Base-by-base conservation (phyloP, 352 stramenopile genomes). In the Globisporangium parvum region DNA sequence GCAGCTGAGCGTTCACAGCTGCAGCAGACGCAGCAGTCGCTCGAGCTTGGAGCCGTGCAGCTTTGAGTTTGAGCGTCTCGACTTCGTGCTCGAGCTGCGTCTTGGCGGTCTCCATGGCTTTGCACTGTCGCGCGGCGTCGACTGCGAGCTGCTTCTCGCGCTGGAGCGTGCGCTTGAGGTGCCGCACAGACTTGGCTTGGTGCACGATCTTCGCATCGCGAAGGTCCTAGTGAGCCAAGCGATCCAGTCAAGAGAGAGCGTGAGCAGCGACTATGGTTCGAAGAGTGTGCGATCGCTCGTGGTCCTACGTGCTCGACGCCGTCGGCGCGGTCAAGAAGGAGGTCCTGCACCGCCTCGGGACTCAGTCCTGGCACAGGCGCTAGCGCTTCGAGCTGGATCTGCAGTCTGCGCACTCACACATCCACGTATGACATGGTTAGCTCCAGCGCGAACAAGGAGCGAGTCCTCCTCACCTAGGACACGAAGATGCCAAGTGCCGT, bases 161-260 rank as follows among this genome's bases (percentile, higher is more conserved):
- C 31, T 90, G 79, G 3, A 85, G 21, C 0, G 69, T 59, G 18
- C 73, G 71, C 57, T 88, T 91, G 21, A 88, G 48, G 4, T 77
- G 57, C 5, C 79, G 75, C 9, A 92, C 53, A n/a, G 66, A 70
- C 56, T 88, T 88, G 1, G 82, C 82, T 42, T 90, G 80, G 31
- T 90, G 77, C 4, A 92, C 72, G 50, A 92, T 92, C 64, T 92
- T 91, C 12, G 72, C 57, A 46, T 93, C 75, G 8, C 80, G 77
- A 52, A 89, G 65, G 57, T 92, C 77, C 79, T 92, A 55, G 63
- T 1, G 53, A 42, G 52, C 17, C 15, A 20, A 31, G 14, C 15
- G 23, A 55, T 6, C 20, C 10, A n/a, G 18, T 9, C 17, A 12
- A 50, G 53, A 51, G 24, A 35, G 24, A 35, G 20, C 1, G 26